A percentile compares a stretch with the other conserved stretches of the same genome.
Evolutionary conservation across 164 flowering plant genomes (phyloP).

Genomic region (Tetrastigma voinierianum): DNA sequence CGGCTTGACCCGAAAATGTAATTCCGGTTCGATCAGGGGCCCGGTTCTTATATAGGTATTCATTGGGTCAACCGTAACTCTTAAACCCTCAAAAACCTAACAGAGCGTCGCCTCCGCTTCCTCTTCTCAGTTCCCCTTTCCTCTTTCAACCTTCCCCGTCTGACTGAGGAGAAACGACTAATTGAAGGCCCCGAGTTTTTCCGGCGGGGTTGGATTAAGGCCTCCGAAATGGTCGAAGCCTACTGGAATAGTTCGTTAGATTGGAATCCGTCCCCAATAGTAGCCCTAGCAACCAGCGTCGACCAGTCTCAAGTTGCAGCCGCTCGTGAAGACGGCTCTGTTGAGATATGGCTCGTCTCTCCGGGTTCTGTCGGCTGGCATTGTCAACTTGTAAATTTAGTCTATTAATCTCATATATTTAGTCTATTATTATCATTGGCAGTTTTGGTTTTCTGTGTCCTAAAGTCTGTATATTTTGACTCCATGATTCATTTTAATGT

Average conservation of each 20-base stretch:
- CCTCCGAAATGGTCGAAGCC: constrained; percentile 28
- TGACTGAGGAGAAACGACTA: too few relatives aligned
- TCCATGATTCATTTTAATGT: constrained; percentile 8
- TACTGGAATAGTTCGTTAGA: constrained; percentile 50
- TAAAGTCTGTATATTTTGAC: not conserved
- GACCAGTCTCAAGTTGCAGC: constrained; percentile 88
- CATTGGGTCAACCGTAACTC: not conserved
- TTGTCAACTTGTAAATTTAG: constrained; percentile 75
- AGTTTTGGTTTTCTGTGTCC: not conserved
- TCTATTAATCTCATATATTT: not conserved
- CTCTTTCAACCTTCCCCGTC: not conserved
- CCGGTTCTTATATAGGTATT: too few relatives aligned
- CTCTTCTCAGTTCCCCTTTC: not conserved
- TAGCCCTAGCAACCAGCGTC: constrained; percentile 83
- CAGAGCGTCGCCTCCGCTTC: constrained; percentile 1
- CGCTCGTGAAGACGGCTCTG: constrained; percentile 89
- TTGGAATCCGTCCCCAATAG: constrained; percentile 86
- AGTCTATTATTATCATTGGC: not conserved
- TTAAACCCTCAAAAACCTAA: constrained; percentile 22
- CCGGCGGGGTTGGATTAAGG: not conserved
- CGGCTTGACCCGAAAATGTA: too few relatives aligned
- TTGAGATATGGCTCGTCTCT: constrained; percentile 95
- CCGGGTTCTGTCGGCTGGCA: constrained; percentile 97
- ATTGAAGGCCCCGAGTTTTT: not conserved
- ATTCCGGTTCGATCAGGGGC: too few relatives aligned